Evolutionary conservation across 768 basidiomycete species (phyloP).

Genomic region (Lepiota venenata): DNA sequence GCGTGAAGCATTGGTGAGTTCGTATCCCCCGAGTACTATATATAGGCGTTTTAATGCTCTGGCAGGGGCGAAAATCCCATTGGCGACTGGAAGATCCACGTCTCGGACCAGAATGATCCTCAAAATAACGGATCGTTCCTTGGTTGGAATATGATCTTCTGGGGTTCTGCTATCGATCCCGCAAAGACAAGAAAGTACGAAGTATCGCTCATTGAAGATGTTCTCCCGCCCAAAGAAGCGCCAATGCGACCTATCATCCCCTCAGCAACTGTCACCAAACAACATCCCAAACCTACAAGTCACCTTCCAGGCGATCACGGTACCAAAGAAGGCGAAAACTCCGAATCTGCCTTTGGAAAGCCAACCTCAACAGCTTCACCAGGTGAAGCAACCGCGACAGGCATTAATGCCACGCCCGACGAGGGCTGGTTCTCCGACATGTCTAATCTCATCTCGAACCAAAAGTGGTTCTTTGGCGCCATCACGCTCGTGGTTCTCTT

Average conservation of each 20-base stretch:
- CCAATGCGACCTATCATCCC: constrained; percentile 31
- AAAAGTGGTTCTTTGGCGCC: constrained; percentile 90
- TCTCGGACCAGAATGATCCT: constrained; percentile 72
- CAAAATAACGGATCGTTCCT: constrained; percentile 64
- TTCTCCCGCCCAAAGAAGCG: constrained; percentile 41
- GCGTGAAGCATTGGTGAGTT: constrained; percentile 92
- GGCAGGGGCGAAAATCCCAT: constrained; percentile 88
- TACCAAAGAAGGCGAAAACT: constrained; percentile 72
- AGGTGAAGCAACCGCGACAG: constrained; percentile 26
- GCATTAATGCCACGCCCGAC: constrained; percentile 57
- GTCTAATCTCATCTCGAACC: constrained; percentile 64
- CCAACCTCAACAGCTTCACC: constrained; percentile 22
- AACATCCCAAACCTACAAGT: constrained; percentile 80
- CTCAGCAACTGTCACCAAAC: constrained; percentile 46
- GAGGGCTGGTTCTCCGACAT: constrained; percentile 86
- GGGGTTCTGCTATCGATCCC: constrained; percentile 84
- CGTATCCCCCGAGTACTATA: constrained; percentile 10
- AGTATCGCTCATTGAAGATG: constrained; percentile 48
- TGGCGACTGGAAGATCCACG: constrained; percentile 87
- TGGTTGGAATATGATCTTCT: constrained; percentile 90
- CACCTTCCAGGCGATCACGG: constrained; percentile 88
- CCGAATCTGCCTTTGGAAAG: constrained; percentile 65
- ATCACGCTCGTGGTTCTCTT: constrained; percentile 78
- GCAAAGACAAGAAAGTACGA: constrained; percentile 59
- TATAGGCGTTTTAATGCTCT: constrained; percentile 10